These are phyloP conservation scores for Mrakia blollopis DNA, from an alignment of 768 basidiomycete genomes.

Conservation along the genomic window DNA sequence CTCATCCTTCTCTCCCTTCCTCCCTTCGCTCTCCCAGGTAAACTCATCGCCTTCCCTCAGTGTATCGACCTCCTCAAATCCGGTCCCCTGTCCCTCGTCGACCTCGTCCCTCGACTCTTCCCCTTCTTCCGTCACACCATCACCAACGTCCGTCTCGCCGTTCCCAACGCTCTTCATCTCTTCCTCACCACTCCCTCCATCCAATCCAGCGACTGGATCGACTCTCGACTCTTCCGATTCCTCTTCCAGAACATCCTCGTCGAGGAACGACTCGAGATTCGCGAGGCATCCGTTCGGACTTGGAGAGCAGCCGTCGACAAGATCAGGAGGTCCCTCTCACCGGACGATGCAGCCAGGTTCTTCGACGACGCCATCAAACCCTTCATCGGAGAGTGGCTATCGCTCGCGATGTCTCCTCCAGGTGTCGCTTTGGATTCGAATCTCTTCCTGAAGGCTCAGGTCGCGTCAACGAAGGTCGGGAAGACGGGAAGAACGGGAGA, in stretches of 20 bases:
- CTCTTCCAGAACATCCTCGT: conserved; percentile 90
- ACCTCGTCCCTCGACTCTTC: conserved; percentile 78
- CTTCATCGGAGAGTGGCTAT: conserved; percentile 63
- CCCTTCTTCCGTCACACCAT: conserved; percentile 98
- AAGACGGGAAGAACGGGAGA: conserved; percentile 25
- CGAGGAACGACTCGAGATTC: conserved; percentile 82
- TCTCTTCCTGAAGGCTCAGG: conserved; percentile 26
- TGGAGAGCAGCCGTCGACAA: conserved; percentile 65
- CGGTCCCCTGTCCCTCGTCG: conserved; percentile 55
- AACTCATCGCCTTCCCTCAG: conserved; percentile 69
- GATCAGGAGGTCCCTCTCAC: not conserved
- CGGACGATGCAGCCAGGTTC: not conserved
- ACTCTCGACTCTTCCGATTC: conserved; percentile 67
- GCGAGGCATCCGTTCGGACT: conserved; percentile 62
- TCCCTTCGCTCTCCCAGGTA: conserved; percentile 51
- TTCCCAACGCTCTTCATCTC: conserved; percentile 78
- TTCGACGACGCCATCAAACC: conserved; percentile 6
- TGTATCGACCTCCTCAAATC: conserved; percentile 73
- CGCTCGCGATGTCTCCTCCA: conserved; percentile 80
- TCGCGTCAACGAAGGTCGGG: conserved; percentile 24
- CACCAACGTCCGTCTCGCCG: conserved; percentile 81
- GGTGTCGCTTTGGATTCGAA: conserved; percentile 65
- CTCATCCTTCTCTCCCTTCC: not conserved
- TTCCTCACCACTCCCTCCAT: conserved; percentile 76
- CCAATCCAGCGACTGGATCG: conserved; percentile 68